Conservation (phyloP, 2,329 filamentous ascomycete genomes). For the Apiospora aurea region DNA sequence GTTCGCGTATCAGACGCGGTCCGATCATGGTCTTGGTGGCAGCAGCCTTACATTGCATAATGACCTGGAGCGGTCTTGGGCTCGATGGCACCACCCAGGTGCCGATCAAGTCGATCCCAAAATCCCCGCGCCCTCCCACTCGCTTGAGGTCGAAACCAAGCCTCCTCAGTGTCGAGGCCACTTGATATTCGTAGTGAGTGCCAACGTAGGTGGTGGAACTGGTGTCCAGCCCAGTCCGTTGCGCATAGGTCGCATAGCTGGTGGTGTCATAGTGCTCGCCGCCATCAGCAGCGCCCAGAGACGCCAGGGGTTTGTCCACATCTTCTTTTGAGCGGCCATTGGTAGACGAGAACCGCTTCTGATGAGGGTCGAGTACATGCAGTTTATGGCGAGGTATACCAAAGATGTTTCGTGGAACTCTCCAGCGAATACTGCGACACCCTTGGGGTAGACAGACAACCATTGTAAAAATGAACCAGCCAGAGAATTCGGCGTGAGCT, state of each 20-base stretch:
- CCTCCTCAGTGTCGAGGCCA: slow-evolving; percentile 59
- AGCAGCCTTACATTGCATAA: slow-evolving; percentile 75
- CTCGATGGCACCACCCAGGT: slow-evolving; percentile 66
- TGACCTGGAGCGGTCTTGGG: slow-evolving; percentile 50
- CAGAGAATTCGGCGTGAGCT: background rate
- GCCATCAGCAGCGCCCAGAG: slow-evolving; percentile 37
- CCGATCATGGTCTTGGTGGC: slow-evolving; percentile 50
- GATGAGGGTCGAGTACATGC: background rate
- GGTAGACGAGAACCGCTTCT: background rate
- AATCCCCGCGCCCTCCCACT: slow-evolving; percentile 71
- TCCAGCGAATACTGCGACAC: background rate
- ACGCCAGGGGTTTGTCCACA: slow-evolving; percentile 41
- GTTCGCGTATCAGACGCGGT: slow-evolving; percentile 72
- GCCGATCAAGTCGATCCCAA: slow-evolving; percentile 78
- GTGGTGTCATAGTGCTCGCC: slow-evolving; percentile 66
- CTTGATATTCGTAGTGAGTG: slow-evolving; percentile 80
- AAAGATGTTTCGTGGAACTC: background rate
- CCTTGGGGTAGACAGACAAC: background rate
- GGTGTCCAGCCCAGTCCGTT: slow-evolving; percentile 60
- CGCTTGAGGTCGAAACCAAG: slow-evolving; percentile 72
- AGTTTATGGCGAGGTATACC: background rate
- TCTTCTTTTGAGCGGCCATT: slow-evolving; percentile 23
- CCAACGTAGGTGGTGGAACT: slow-evolving; percentile 70
- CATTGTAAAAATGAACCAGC: background rate
- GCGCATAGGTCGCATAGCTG: slow-evolving; percentile 71